These are phyloP conservation scores for Arctium lappa DNA, from an alignment of 129 eudicot species.

Conservation along the genomic window DNA sequence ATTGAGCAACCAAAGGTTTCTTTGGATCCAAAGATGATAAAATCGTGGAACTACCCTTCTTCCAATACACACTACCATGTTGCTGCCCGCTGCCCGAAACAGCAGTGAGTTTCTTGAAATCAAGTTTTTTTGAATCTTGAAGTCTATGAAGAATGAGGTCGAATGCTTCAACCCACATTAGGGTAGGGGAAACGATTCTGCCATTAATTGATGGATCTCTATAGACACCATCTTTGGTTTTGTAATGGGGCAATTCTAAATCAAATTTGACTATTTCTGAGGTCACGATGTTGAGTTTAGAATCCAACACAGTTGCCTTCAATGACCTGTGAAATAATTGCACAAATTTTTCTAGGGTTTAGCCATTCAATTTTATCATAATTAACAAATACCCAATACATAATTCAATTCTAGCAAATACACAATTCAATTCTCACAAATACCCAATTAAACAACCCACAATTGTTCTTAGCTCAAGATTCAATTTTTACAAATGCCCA, in stretches of 20 bases:
- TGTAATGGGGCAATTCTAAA: slow-evolving; percentile 76
- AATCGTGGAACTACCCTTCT: slow-evolving; percentile 48
- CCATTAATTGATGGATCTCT: slow-evolving; percentile 62
- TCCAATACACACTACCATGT: slow-evolving; percentile 98
- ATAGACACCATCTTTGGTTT: slow-evolving; percentile 92
- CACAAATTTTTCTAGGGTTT: not conserved
- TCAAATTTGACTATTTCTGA: slow-evolving; percentile 69
- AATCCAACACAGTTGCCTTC: slow-evolving; percentile 86
- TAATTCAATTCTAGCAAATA: not conserved
- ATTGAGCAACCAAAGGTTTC: slow-evolving; percentile 57
- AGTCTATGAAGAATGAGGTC: slow-evolving; percentile 70
- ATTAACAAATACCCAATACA: slow-evolving; percentile 1
- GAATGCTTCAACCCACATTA: slow-evolving; percentile 97
- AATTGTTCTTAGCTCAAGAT: slow-evolving; percentile 1
- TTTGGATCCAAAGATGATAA: slow-evolving; percentile 64
- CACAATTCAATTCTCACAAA: not conserved
- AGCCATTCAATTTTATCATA: slow-evolving; percentile 1
- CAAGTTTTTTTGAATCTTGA: slow-evolving; percentile 43
- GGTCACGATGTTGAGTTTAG: slow-evolving; percentile 56
- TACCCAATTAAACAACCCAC: not conserved
- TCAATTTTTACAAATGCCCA: not conserved
- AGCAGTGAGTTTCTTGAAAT: slow-evolving; percentile 70
- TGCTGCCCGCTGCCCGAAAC: slow-evolving; percentile 97
- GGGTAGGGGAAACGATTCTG: slow-evolving; percentile 78
- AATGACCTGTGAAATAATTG: slow-evolving; percentile 51